Percentiles rank a stretch among this genome's conserved stretches.
Conservation (phyloP, 306 rosid species). For the Carpinus viminea region DNA sequence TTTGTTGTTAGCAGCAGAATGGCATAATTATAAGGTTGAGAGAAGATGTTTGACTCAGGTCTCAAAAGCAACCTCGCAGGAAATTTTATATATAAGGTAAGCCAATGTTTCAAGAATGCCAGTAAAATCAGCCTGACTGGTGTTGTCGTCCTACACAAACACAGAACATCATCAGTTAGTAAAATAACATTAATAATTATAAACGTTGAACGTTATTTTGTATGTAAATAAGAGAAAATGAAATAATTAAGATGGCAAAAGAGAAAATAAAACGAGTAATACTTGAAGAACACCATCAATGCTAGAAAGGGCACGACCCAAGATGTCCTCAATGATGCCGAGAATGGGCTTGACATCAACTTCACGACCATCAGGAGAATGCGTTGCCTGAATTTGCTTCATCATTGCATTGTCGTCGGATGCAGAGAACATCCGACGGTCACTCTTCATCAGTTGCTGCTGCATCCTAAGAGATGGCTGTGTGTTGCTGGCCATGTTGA, state of each 20-base stretch:
- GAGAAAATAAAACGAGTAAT: conserved; percentile 7
- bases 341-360: conserved; percentile 69
- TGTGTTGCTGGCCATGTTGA: conserved; percentile 40
- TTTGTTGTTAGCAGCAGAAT: conserved; percentile 19
- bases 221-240: neutral
- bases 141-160: conserved; percentile 44
- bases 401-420: conserved; percentile 73
- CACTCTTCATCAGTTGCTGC: conserved; percentile 32
- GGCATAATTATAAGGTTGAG: conserved; percentile 1
- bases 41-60: neutral
- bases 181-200: neutral
- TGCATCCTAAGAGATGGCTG: conserved; percentile 27
- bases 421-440: conserved; percentile 42
- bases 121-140: conserved; percentile 41
- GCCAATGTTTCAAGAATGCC: conserved; percentile 55
- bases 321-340: conserved; percentile 49
- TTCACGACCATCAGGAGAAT: conserved; percentile 58
- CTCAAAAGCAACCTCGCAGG: conserved; percentile 56
- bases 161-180: neutral
- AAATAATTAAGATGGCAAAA: neutral
- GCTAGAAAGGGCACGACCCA: conserved; percentile 42
- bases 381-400: conserved; percentile 72
- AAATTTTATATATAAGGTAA: conserved; percentile 65
- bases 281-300: conserved; percentile 43
- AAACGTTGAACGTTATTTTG: neutral